These are phyloP conservation scores for Tuber calosporum DNA, from an alignment of 495 filamentous ascomycete genomes.

Conservation along the genomic window DNA sequence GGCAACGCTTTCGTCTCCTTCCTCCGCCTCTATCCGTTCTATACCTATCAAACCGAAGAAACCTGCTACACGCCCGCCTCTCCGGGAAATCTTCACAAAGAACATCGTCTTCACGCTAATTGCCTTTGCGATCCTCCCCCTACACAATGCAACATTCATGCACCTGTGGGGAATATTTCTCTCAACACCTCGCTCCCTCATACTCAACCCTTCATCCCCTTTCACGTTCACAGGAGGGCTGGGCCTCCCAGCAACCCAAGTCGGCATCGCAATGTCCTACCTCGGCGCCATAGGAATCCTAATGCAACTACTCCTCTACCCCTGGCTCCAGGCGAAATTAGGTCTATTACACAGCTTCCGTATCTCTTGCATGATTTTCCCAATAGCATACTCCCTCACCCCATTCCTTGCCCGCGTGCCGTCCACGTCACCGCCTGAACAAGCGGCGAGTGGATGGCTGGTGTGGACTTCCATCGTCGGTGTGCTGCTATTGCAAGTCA, in stretches of 20 bases:
- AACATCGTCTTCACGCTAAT: slow-evolving; percentile 58
- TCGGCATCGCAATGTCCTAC: slow-evolving; percentile 61
- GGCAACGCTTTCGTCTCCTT: slow-evolving; percentile 33
- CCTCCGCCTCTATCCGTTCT: slow-evolving; percentile 38
- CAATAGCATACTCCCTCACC: slow-evolving; percentile 58
- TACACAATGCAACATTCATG: slow-evolving; percentile 69
- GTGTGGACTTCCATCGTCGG: slow-evolving; percentile 56
- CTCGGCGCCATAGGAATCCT: slow-evolving; percentile 63
- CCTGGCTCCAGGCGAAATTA: slow-evolving; percentile 52
- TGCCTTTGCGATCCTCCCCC: slow-evolving; percentile 58
- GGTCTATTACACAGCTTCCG: slow-evolving; percentile 59
- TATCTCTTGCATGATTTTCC: slow-evolving; percentile 56
- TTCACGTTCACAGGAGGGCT: slow-evolving; percentile 65
- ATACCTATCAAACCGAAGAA: slow-evolving; percentile 31
- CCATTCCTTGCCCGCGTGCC: slow-evolving; percentile 62
- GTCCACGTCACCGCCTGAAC: slow-evolving; percentile 31
- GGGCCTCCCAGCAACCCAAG: slow-evolving; percentile 56
- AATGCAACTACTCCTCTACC: slow-evolving; percentile 64
- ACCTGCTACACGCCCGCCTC: slow-evolving; percentile 46
- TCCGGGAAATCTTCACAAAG: slow-evolving; percentile 56
- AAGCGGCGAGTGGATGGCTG: slow-evolving; percentile 40
- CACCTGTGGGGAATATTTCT: slow-evolving; percentile 65
- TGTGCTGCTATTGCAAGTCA: slow-evolving; percentile 60
- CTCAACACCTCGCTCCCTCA: slow-evolving; percentile 54
- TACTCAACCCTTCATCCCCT: slow-evolving; percentile 45